Base-by-base conservation (phyloP, 768 basidiomycete species). In the Trametes cingulata region DNA sequence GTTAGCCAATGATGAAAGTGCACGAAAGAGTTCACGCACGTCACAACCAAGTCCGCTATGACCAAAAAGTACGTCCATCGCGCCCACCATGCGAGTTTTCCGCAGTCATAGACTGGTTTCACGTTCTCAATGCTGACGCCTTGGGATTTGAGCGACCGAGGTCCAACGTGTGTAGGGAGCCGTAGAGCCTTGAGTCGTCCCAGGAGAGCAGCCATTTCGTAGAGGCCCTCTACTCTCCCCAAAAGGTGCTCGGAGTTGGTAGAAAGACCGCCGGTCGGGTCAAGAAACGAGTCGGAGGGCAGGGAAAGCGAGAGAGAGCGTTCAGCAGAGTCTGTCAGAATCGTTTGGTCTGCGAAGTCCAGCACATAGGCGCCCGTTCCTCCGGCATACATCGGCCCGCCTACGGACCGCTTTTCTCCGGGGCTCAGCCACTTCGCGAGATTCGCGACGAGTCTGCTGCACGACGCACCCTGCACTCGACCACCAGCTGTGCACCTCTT, bases 11-110 rank as follows among this genome's bases (percentile, higher is more conserved):
- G 40, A 39, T 22, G 8, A 39, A 41, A 14, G 41, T 15, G 53
- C 17, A 41, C 47, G 41, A 39, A 19, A 27, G 39, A 15, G 9
- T 27, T 6, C 17, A 68, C 70, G 52, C 29, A 71, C 70, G 65
- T 67, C 41, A 66, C 42, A 20, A 65, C 52, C 27, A 69, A 22
- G 43, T 70, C 66, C 15, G 65, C 61, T 1, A 54, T 40, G 10
- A 69, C 64, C n/a, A 71, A 51, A 41, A 64, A 55, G 40, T 62
- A 69, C 6, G 69, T 68, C 65, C 66, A 71, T 15, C 64, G 53
- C 36, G 65, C 62, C 66, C 65, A 70, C 69, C 69, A 67, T 8
- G 67, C 63, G 19, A 68, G 60, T 35, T 54, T 69, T 9, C 52
- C 56, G 25, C 61, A 55, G 14, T 70, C 68, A 48, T 69, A 70